A percentile compares a stretch with the other conserved stretches of the same genome.
These are phyloP conservation scores for Aspergillus ostianus DNA, from an alignment of 495 filamentous ascomycete genomes.

Conservation along the genomic window DNA sequence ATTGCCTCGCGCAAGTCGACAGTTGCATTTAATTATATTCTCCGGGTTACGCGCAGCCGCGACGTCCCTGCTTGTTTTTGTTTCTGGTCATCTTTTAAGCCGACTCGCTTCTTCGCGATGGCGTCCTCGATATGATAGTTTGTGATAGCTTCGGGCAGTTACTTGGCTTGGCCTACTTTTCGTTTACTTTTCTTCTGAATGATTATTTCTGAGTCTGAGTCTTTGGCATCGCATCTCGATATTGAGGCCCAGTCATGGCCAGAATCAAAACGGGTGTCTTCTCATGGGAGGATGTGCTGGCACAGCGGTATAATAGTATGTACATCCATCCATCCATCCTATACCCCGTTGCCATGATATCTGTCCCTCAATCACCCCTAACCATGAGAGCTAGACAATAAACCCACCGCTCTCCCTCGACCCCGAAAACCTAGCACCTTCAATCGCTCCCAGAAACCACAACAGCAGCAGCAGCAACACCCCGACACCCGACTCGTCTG, in stretches of 20 bases:
- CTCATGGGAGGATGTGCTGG: constrained; percentile 49
- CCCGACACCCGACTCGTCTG: constrained; percentile 13
- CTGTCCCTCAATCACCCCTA: neutral
- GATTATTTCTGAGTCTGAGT: neutral
- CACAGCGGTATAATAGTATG: constrained; percentile 47
- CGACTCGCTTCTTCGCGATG: neutral
- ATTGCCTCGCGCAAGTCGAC: neutral
- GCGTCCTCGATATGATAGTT: neutral
- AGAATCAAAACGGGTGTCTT: constrained; percentile 43
- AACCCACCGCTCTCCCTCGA: constrained; percentile 32
- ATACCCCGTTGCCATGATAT: neutral
- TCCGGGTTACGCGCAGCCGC: neutral
- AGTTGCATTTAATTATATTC: neutral
- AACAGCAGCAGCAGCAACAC: constrained; percentile 7
- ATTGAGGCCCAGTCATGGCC: constrained; percentile 26
- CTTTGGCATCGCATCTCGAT: neutral
- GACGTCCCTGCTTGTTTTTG: neutral
- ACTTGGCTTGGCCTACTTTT: neutral
- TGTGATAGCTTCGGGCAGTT: neutral
- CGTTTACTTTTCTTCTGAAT: constrained; percentile 1
- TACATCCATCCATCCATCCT: neutral
- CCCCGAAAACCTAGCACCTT: constrained; percentile 15
- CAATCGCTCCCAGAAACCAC: constrained; percentile 8
- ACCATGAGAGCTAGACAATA: constrained; percentile 32
- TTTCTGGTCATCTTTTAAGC: neutral